Conservation (phyloP, 1,139 yeast genomes). For the Lodderomyces orthopsilosis region DNA sequence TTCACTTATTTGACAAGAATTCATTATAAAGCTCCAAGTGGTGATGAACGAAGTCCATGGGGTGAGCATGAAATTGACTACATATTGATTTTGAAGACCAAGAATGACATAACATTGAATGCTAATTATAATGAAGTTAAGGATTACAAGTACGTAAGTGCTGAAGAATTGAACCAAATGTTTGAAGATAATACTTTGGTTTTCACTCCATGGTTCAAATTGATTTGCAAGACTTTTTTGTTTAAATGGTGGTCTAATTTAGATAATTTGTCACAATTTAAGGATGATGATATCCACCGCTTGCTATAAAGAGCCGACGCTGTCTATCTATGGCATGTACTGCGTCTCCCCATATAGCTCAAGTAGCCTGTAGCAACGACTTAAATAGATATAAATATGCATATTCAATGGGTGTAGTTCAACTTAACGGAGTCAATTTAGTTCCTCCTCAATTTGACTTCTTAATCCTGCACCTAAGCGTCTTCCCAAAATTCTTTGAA, state of each 20-base stretch:
- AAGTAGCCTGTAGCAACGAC: background rate
- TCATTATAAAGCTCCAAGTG: conserved; percentile 86
- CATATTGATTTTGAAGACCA: conserved; percentile 72
- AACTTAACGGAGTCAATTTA: background rate
- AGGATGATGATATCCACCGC: conserved; percentile 47
- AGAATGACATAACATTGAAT: conserved; percentile 47
- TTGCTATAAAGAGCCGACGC: conserved; percentile 19
- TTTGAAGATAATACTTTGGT: conserved; percentile 59
- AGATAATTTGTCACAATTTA: conserved; percentile 49
- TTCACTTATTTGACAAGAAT: conserved; percentile 89
- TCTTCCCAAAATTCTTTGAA: background rate
- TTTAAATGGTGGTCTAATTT: conserved; percentile 92
- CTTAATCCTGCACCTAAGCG: background rate
- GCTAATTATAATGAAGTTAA: conserved; percentile 81
- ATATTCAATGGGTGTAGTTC: background rate
- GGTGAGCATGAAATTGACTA: conserved; percentile 98
- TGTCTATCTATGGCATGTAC: no score
- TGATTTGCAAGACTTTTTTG: conserved; percentile 86
- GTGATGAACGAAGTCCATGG: conserved; percentile 66
- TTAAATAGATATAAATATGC: background rate
- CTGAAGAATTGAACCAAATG: conserved; percentile 68
- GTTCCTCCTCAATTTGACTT: background rate
- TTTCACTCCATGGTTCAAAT: conserved; percentile 97
- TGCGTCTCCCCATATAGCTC: no score
- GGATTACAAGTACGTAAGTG: conserved; percentile 72